A percentile compares a stretch with the other conserved stretches of the same genome.
Conservation (phyloP, 768 basidiomycete genomes). For the Tremella yokohamensis region DNA sequence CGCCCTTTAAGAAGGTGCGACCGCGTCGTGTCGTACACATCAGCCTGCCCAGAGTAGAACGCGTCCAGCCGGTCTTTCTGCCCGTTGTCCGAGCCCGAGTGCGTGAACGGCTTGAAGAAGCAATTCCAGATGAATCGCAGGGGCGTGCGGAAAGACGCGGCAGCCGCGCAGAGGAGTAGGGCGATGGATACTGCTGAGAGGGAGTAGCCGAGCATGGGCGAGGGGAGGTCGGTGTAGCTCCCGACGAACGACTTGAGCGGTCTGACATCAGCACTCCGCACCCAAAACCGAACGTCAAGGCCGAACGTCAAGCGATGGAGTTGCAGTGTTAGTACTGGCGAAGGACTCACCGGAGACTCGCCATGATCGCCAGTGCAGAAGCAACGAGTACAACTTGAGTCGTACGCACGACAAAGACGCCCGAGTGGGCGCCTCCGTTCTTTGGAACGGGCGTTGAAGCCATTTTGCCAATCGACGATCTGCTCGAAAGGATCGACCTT, state of each 20-base stretch:
- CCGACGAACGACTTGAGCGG: constrained; percentile 22
- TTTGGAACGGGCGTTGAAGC: neutral
- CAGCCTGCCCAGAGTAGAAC: constrained; percentile 69
- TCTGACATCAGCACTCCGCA: neutral
- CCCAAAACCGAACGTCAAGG: neutral
- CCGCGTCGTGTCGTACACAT: constrained; percentile 69
- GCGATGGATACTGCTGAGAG: constrained; percentile 19
- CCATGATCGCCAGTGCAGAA: constrained; percentile 13
- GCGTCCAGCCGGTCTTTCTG: constrained; percentile 50
- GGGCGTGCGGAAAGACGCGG: constrained; percentile 20
- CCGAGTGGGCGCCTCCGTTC: too few relatives aligned
- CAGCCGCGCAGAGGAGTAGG: constrained; percentile 20
- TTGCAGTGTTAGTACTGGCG: neutral
- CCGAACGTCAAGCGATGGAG: neutral
- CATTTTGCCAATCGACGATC: too few relatives aligned
- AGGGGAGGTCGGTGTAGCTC: constrained; percentile 12
- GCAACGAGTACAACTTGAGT: constrained; percentile 11
- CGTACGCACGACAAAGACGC: neutral
- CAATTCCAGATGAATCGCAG: constrained; percentile 51
- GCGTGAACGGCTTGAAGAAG: constrained; percentile 51
- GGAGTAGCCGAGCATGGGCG: constrained; percentile 16
- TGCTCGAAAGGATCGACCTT: too few relatives aligned
- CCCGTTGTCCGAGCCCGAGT: constrained; percentile 1
- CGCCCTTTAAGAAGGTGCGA: constrained; percentile 63
- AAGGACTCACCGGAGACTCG: constrained; percentile 12